Base-by-base conservation (phyloP, 805 yeast genomes). In the Sugiyamaella americana region DNA sequence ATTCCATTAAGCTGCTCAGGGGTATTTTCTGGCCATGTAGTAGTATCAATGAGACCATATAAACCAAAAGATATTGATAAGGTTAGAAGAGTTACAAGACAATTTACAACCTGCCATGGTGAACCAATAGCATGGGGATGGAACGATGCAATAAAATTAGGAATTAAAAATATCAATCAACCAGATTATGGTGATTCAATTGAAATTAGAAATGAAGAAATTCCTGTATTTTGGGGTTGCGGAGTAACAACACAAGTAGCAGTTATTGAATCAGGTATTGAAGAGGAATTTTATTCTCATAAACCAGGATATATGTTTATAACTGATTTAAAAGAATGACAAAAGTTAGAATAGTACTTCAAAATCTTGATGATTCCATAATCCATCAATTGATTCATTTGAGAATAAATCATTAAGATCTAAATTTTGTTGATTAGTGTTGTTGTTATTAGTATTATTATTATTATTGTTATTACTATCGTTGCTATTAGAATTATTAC, bases 211-310 rank as follows among this genome's bases (percentile, higher is more conserved):
- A 62, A 55, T 0, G 70, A 58, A 38, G 73, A 70, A 44, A 47
- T 70, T 2, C 74, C 74, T 2, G 71, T 69, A 2, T 70, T 70
- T 46, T 70, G 73, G 73, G 73, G 66, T 1, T 70, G 74, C 47
- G 73, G 73, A 4, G 72, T 70, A 19, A 69, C 73, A 6, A 71
- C 73, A 3, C 72, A 68, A 48, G 38, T 55, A 2, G 70, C 68
- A 2, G 64, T 66, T 1, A 41, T 49, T 44, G 43, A 37, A 34
- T 20, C 44, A 10, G 38, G 38, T 4, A 21, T 49, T 6, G 32
- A 35, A 11, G 50, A 42, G 23, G 38, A 29, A 2, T 41, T 49
- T 29, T 47, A 22, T 34, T 34, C 48, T 16, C 52, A 49, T 36
- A 32, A 40, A 37, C 52, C 52, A 5, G 52, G 52, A 10, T 43